Base-by-base conservation (phyloP, 306 rosid genomes). In the Dalbergia cultrata region DNA sequence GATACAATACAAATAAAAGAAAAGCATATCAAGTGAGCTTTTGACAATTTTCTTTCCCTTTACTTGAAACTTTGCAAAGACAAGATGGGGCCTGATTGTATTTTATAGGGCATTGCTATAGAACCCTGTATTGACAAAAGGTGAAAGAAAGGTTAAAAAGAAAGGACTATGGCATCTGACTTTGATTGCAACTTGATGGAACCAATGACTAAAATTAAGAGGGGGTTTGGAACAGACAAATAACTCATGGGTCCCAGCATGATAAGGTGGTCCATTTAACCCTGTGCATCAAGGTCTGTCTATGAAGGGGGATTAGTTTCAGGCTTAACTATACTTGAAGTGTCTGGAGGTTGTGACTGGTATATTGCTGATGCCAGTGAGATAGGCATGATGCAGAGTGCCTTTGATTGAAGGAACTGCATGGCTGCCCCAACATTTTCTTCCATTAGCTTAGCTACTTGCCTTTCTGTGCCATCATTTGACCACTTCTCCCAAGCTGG, bases 401-500 rank as follows among this genome's bases (percentile, higher is more conserved):
- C 93, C 88, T 94, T 94, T 5, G 97, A 87, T 87, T 94, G 97
- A 81, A 94, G 97, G 64, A 94, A 89, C 82, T 94, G 98, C 98
- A 94, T 94, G 21, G 98, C 98, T 0, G 95, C 86, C 58, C 98
- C 98, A 6, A 94, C 95, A 18, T 94, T 92, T 79, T 94, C 98
- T 86, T 94, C 98, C 97, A 94, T 94, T 13, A 94, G 93, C 88
- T 94, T 94, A 35, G 95, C 93, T 3, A 91, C 98, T 74, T 94
- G 97, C 62, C 85, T 84, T 79, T 94, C 98, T 1, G 97, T 94
- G 79, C 98, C 97, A 26, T 91, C 98, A 43, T 90, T 91, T 9
- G 97, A 94, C 95, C 97, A 94, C 87, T 92, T 94, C 80, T 94
- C 98, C 98, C 98, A 91, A 13, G 93, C 94, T 6, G 93, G 97